Conservation (phyloP, 495 filamentous ascomycete species). For the Mycothermus thermophilus region DNA sequence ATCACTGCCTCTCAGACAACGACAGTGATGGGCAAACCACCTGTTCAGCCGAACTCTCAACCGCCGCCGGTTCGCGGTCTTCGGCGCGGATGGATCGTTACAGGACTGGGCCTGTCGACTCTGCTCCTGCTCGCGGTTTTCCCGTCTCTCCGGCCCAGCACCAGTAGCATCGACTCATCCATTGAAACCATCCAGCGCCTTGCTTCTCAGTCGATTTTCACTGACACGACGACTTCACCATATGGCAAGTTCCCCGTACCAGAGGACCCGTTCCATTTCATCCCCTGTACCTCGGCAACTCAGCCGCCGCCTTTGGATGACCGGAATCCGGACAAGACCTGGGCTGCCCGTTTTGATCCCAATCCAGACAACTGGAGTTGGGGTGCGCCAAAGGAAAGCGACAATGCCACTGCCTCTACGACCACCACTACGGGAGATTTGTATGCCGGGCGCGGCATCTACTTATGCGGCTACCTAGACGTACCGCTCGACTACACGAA, state of each 20-base stretch:
- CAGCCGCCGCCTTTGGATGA: constrained; percentile 25
- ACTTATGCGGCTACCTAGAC: constrained; percentile 33
- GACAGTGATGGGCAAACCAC: background rate
- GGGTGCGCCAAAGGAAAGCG: constrained; percentile 12
- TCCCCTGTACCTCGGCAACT: constrained; percentile 29
- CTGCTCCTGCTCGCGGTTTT: constrained; percentile 3
- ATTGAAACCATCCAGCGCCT: no score
- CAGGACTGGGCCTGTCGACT: constrained; percentile 1
- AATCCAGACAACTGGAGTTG: constrained; percentile 31
- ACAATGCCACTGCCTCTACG: background rate
- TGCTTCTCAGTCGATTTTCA: no score
- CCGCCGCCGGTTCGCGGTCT: background rate
- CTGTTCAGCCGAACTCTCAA: background rate
- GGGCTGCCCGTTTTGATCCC: constrained; percentile 29
- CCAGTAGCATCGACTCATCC: no score
- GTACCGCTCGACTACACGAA: constrained; percentile 36
- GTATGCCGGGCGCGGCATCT: constrained; percentile 29
- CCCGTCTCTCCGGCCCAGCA: background rate
- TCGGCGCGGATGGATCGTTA: constrained; percentile 5
- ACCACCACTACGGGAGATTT: constrained; percentile 6
- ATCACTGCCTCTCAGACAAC: no score
- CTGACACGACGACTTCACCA: constrained; percentile 1
- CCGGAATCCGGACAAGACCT: constrained; percentile 15
- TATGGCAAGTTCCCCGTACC: constrained; percentile 28
- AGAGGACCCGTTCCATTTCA: constrained; percentile 28